These are phyloP conservation scores for Gossypium davidsonii DNA, from an alignment of 441 rosid genomes.

Conservation along the genomic window DNA sequence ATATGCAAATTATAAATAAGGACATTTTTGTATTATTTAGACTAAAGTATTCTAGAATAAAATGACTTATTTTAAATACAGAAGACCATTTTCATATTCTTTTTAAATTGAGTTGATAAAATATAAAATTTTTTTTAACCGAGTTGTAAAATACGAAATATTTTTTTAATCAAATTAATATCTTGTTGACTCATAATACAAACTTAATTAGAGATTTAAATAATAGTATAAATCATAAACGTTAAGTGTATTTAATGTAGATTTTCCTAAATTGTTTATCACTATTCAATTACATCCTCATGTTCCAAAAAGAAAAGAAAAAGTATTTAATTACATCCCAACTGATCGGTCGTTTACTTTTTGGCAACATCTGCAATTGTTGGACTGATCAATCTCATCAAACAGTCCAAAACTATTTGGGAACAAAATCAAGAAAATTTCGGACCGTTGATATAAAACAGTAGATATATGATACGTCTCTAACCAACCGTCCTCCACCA, in stretches of 20 bases:
- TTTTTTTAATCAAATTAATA: not conserved
- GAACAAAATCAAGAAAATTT: not conserved
- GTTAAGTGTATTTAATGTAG: not conserved
- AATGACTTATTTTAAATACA: too few relatives aligned
- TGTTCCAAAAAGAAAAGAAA: too few relatives aligned
- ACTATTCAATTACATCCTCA: not conserved
- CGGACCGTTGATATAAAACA: not conserved
- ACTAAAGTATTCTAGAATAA: too few relatives aligned
- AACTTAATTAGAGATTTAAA: not conserved
- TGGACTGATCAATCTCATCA: not conserved
- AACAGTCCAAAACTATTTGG: constrained; percentile 8
- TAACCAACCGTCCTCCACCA: constrained; percentile 14
- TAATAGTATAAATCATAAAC: not conserved
- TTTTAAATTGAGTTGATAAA: too few relatives aligned
- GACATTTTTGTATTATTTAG: too few relatives aligned
- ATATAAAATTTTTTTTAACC: too few relatives aligned
- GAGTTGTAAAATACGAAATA: too few relatives aligned
- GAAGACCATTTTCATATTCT: too few relatives aligned
- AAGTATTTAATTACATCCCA: too few relatives aligned
- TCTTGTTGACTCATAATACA: not conserved
- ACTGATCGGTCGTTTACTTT: not conserved
- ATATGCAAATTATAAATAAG: too few relatives aligned
- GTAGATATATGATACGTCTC: not conserved
- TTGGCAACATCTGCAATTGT: not conserved
- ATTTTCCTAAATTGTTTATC: not conserved